Evolutionary conservation across 495 filamentous ascomycete genomes (phyloP).

Genomic region (Hypoxylon fragiforme): DNA sequence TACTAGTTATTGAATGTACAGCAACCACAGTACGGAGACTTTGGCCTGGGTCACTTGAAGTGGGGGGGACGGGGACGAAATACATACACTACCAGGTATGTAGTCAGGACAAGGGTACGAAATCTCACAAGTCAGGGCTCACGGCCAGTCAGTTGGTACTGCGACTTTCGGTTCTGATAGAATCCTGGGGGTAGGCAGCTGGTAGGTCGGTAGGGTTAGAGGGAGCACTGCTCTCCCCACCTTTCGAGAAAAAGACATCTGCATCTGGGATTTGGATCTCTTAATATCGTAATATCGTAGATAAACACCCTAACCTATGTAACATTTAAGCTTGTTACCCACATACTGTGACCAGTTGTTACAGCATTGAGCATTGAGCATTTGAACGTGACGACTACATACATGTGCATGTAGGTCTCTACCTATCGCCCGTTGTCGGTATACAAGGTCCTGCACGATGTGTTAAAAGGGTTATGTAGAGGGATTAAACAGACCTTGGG

Average conservation of each 20-base stretch:
- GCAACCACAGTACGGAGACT: slow-evolving; percentile 31
- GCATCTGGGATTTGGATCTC: slow-evolving; percentile 11
- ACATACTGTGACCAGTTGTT: too few relatives aligned
- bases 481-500: slow-evolving; percentile 2
- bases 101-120: slow-evolving; percentile 30
- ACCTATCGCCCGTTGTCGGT: too few relatives aligned
- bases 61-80: slow-evolving; percentile 34
- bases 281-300: slow-evolving; percentile 3
- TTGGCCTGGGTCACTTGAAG: slow-evolving; percentile 30
- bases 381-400: too few relatives aligned
- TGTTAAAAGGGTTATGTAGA: too few relatives aligned
- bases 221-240: slow-evolving; percentile 21
- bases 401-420: too few relatives aligned
- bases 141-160: slow-evolving; percentile 34
- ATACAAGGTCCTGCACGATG: too few relatives aligned
- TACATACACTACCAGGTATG: too few relatives aligned
- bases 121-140: slow-evolving; percentile 35
- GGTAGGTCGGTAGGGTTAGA: slow-evolving; percentile 19
- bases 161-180: slow-evolving; percentile 25
- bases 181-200: slow-evolving; percentile 16
- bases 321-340: too few relatives aligned
- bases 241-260: slow-evolving; percentile 7
- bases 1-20: slow-evolving; percentile 20
- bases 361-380: background rate
- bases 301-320: slow-evolving; percentile 7